Conservation (phyloP, 805 yeast genomes). For the Diddensiella santjacobensis region DNA sequence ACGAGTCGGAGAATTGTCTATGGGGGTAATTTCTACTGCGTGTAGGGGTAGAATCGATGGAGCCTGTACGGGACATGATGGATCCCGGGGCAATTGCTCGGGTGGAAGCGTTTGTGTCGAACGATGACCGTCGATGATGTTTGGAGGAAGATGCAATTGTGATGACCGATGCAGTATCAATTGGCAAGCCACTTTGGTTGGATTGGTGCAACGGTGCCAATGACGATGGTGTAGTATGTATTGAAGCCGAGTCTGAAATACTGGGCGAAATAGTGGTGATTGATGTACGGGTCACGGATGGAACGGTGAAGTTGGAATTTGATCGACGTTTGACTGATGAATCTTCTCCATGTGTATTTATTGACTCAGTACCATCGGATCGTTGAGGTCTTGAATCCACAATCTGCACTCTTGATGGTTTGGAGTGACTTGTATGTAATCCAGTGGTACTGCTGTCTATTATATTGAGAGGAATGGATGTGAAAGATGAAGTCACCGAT, state of each 20-base stretch:
- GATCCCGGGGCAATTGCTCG: conserved; percentile 35
- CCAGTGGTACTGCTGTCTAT: background rate
- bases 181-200: background rate
- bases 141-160: conserved; percentile 38
- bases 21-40: background rate
- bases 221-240: conserved; percentile 17
- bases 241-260: conserved; percentile 21
- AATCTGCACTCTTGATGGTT: conserved; percentile 21
- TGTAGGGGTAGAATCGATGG: conserved; percentile 13
- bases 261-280: conserved; percentile 25
- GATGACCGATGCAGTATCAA: conserved; percentile 36
- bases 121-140: conserved; percentile 28
- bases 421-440: background rate
- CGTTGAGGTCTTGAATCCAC: conserved; percentile 15
- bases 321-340: conserved; percentile 19
- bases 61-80: conserved; percentile 21
- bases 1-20: background rate
- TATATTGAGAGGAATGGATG: background rate
- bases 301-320: conserved; percentile 28
- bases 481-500: background rate
- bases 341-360: conserved; percentile 1
- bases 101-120: conserved; percentile 38
- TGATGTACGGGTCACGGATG: conserved; percentile 26
- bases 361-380: conserved; percentile 16
- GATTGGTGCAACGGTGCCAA: conserved; percentile 17